A percentile compares a stretch with the other conserved stretches of the same genome.
These are phyloP conservation scores for Psilocybe mexicana DNA, from an alignment of 1,284 basidiomycete genomes.

Conservation along the genomic window DNA sequence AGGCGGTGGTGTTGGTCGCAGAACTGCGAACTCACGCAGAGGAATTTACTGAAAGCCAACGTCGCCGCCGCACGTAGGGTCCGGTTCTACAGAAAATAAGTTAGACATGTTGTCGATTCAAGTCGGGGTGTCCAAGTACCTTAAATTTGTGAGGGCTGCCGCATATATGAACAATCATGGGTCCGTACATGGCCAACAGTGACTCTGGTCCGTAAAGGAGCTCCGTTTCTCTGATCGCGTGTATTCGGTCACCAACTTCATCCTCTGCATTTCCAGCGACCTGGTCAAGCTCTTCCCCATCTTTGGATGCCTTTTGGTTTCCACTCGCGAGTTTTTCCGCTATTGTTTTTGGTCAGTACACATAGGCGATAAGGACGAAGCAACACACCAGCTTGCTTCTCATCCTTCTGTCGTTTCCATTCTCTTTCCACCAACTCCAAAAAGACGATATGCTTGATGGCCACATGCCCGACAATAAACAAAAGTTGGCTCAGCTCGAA, in stretches of 20 bases:
- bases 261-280: constrained; percentile 98
- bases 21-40: constrained; percentile 93
- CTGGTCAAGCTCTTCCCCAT: constrained; percentile 89
- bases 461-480: constrained; percentile 94
- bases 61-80: constrained; percentile 87
- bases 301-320: constrained; percentile 50
- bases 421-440: constrained; percentile 97
- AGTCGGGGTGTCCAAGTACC: constrained; percentile 40
- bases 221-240: constrained; percentile 83
- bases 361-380: background rate
- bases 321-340: constrained; percentile 54
- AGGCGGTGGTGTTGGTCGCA: constrained; percentile 90
- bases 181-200: constrained; percentile 84
- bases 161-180: constrained; percentile 88
- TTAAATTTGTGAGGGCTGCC: constrained; percentile 87
- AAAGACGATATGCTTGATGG: constrained; percentile 97
- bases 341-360: constrained; percentile 24
- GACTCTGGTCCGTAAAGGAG: constrained; percentile 86
- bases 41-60: constrained; percentile 92
- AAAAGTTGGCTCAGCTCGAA: constrained; percentile 90
- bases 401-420: constrained; percentile 95
- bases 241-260: constrained; percentile 93
- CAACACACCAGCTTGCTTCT: constrained; percentile 71
- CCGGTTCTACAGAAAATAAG: constrained; percentile 60
- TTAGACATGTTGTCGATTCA: background rate